Base-by-base conservation (phyloP, 2,329 filamentous ascomycete genomes). In the Fusarium euwallaceae region DNA sequence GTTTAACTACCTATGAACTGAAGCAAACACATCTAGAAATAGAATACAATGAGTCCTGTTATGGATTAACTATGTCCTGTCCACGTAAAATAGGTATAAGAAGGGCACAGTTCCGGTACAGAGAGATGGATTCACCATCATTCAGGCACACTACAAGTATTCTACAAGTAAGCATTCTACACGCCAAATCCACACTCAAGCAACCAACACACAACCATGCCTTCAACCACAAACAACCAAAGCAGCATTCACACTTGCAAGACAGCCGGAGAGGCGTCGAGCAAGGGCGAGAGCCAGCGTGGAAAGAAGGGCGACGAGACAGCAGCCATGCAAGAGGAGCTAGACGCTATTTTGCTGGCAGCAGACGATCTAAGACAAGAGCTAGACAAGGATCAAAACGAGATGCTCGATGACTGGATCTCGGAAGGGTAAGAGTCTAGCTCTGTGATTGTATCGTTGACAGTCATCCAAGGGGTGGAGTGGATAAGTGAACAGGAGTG, bases 381-480 rank as follows among this genome's bases (percentile, higher is more conserved):
- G 34, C 58, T 69, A 62, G 36, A 61, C 34, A 8, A 20, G 29
- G 48, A 62, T 37, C 74, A 73, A 67, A 12, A 55, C n/a, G 45
- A 65, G 36, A 58, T 76, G 45, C 41, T 43, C 16, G 17, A 17
- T 24, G 39, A 56, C 20, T 48, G 14, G 7, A 32, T 14, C 60
- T 70, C 17, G 7, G 51, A 14, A 61, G 43, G 11, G 27, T 43
- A 39, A 55, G 45, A 58, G 27, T 69, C 60, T 64, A 62, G 43
- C 48, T 61, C n/a, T 6, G 12, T 22, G 3, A 16, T 8, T 20
- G 10, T 45, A 12, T 39, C 16, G 27, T 43, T 27, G 29, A 20
- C 12, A n/a, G 27, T 16, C 22, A 20, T 29, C 8, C 9, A 16
- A 53, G 16, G 24, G 17, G 4, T 17, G 27, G 24, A 9, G 12